These are phyloP conservation scores for Cryphonectria naterciae DNA, from an alignment of 2,329 filamentous ascomycete species.

Conservation along the genomic window DNA sequence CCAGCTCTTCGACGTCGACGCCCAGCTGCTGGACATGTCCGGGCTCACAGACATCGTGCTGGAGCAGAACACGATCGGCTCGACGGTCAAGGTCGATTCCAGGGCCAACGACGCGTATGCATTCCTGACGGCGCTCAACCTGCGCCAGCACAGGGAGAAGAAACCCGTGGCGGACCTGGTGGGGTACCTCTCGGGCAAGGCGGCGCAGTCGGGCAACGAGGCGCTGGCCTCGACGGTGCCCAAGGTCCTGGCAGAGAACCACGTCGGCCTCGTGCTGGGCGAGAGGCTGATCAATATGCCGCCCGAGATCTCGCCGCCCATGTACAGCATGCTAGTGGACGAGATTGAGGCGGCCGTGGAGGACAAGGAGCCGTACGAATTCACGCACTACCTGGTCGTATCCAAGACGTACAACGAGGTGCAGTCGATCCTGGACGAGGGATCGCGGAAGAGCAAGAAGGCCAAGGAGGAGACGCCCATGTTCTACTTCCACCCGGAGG, in stretches of 20 bases:
- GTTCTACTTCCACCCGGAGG: conserved; percentile 95
- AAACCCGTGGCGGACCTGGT: conserved; percentile 72
- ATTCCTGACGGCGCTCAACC: conserved; percentile 85
- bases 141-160: conserved; percentile 77
- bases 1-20: conserved; percentile 90
- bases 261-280: conserved; percentile 85
- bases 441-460: conserved; percentile 70
- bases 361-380: conserved; percentile 89
- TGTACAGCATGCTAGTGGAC: conserved; percentile 93
- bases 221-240: conserved; percentile 60
- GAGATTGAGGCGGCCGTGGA: conserved; percentile 88
- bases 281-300: conserved; percentile 97
- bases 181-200: conserved; percentile 69
- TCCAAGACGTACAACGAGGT: conserved; percentile 94
- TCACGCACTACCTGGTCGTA: conserved; percentile 89
- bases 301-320: conserved; percentile 86
- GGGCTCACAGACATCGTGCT: conserved; percentile 84
- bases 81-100: conserved; percentile 96
- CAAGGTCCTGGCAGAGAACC: conserved; percentile 61
- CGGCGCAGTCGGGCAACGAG: conserved; percentile 53
- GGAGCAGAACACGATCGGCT: conserved; percentile 84
- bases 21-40: conserved; percentile 83
- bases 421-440: conserved; percentile 74
- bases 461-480: conserved; percentile 61
- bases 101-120: conserved; percentile 92